These are phyloP conservation scores for Plasmodium vivax DNA, from an alignment of 169 alveolate species.

Conservation along the genomic window DNA sequence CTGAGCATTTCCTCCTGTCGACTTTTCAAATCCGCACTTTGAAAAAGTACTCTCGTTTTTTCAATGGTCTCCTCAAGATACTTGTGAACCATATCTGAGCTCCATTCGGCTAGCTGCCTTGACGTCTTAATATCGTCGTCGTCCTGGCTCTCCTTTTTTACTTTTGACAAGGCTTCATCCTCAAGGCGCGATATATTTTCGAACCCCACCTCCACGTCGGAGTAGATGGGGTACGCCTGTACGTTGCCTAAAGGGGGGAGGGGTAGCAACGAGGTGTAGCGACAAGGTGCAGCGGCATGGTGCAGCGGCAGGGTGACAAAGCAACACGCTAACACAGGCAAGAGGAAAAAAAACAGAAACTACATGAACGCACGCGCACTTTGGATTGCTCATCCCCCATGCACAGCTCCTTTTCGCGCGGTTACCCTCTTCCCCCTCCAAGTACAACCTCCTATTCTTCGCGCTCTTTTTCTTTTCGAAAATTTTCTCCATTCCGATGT, in stretches of 20 bases:
- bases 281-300: not conserved
- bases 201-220: slow-evolving; percentile 71
- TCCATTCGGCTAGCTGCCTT: slow-evolving; percentile 70
- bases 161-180: slow-evolving; percentile 67
- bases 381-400: not conserved
- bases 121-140: slow-evolving; percentile 73
- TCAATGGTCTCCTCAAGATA: slow-evolving; percentile 72
- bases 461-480: slow-evolving; percentile 24
- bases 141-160: slow-evolving; percentile 74
- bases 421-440: slow-evolving; percentile 67
- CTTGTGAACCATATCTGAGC: slow-evolving; percentile 71
- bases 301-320: not conserved
- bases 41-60: slow-evolving; percentile 24
- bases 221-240: slow-evolving; percentile 47
- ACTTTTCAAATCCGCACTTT: slow-evolving; percentile 24
- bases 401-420: not conserved
- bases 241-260: slow-evolving; percentile 9
- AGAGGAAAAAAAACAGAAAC: not conserved
- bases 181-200: slow-evolving; percentile 55
- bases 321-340: not conserved
- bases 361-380: not conserved
- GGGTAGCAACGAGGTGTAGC: not conserved
- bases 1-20: slow-evolving; percentile 49
- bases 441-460: slow-evolving; percentile 21
- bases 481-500: slow-evolving; percentile 12